Conservation (phyloP, 345 rosid species). For the Brassica cretica region DNA sequence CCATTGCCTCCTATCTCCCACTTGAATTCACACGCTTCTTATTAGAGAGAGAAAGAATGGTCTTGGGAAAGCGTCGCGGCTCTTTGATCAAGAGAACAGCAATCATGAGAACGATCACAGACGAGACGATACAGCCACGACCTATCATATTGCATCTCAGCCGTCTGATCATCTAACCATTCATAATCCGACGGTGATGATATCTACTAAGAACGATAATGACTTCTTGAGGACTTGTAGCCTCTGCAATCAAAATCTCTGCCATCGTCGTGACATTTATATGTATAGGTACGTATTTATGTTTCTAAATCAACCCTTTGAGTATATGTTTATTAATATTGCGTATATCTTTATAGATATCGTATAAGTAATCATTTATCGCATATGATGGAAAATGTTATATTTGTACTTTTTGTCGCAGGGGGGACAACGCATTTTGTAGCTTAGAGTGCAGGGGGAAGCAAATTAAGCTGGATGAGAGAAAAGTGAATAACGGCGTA, state of each 20-base stretch:
- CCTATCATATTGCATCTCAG: constrained; percentile 29
- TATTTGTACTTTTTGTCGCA: constrained; percentile 1
- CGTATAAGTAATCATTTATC: neutral
- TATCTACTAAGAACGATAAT: constrained; percentile 10
- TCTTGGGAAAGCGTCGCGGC: constrained; percentile 64
- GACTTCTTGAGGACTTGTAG: constrained; percentile 36
- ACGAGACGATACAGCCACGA: constrained; percentile 37
- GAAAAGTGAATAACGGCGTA: constrained; percentile 40
- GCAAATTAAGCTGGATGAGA: constrained; percentile 69
- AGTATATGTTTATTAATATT: neutral
- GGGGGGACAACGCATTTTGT: constrained; percentile 93
- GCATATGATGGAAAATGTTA: neutral
- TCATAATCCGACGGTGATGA: constrained; percentile 14
- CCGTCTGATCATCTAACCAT: constrained; percentile 36
- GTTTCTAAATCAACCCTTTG: neutral
- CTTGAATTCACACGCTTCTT: constrained; percentile 8
- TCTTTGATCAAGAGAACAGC: constrained; percentile 65
- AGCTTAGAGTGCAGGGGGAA: constrained; percentile 80
- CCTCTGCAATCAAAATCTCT: constrained; percentile 31
- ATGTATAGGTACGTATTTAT: constrained; percentile 65
- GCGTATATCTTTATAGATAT: neutral
- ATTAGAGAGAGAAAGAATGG: constrained; percentile 42
- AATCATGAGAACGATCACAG: constrained; percentile 63
- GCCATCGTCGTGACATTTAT: constrained; percentile 59
- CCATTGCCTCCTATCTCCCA: neutral